Conservation (phyloP, 1,139 yeast species). For the Debaryomyces singareniensis region DNA sequence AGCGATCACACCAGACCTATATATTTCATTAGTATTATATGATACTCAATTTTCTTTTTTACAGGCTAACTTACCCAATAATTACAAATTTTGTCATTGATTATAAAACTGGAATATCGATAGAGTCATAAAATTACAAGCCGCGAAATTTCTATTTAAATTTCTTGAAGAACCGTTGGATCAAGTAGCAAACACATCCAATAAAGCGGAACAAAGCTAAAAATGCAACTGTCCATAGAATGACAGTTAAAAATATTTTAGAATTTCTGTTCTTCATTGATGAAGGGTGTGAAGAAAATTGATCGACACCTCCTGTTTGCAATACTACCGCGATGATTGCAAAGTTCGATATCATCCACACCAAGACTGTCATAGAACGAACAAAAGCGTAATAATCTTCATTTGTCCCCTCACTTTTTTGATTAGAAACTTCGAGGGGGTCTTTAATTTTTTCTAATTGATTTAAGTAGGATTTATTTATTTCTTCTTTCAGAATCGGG, state of each 20-base stretch:
- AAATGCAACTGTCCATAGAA: conserved; percentile 77
- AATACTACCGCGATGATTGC: conserved; percentile 66
- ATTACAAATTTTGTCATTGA: background rate
- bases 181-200: conserved; percentile 60
- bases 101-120: background rate
- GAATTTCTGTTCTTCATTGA: conserved; percentile 19
- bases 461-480: conserved; percentile 52
- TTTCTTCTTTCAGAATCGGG: conserved; percentile 57
- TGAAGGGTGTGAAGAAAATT: conserved; percentile 17
- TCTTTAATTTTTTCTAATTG: conserved; percentile 58
- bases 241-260: conserved; percentile 57
- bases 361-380: conserved; percentile 72
- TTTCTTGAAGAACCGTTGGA: conserved; percentile 25
- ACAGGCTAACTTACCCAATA: background rate
- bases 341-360: conserved; percentile 76
- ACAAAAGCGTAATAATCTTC: conserved; percentile 76
- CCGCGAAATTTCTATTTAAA: background rate
- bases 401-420: conserved; percentile 33
- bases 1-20: background rate
- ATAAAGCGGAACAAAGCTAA: conserved; percentile 68
- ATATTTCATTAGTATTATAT: no score
- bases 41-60: background rate
- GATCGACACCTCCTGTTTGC: conserved; percentile 56
- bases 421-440: conserved; percentile 21
- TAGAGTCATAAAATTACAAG: background rate